phyloP scores from a whole-genome alignment of 2,329 filamentous ascomycete genomes.

The Tolypocladium nubicola region DNA sequence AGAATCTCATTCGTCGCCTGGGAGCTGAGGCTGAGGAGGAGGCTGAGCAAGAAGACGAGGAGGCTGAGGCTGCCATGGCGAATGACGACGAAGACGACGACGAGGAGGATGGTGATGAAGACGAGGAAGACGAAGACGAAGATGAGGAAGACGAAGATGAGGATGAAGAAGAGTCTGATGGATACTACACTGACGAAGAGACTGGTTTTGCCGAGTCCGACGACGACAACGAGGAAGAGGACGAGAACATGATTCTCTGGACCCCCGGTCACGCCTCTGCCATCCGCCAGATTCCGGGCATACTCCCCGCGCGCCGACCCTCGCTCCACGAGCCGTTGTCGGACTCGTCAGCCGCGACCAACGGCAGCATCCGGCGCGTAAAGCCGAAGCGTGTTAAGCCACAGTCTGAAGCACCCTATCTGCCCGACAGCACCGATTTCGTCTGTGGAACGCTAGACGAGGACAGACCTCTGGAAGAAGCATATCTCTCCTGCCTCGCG shows the following conservation, averaged over 20 bases:
- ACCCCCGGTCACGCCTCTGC: slow-evolving; percentile 32
- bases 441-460: slow-evolving; percentile 98
- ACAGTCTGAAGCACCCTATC: slow-evolving; percentile 54
- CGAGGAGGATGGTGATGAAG: slow-evolving; percentile 40
- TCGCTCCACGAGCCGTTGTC: slow-evolving; percentile 40
- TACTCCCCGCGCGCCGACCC: slow-evolving; percentile 19
- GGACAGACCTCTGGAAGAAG: slow-evolving; percentile 86
- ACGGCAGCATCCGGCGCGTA: slow-evolving; percentile 17
- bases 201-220: slow-evolving; percentile 60
- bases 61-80: slow-evolving; percentile 30
- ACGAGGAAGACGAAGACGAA: slow-evolving; percentile 32
- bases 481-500: slow-evolving; percentile 77
- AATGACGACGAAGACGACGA: slow-evolving; percentile 37
- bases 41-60: slow-evolving; percentile 63
- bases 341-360: slow-evolving; percentile 49
- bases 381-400: slow-evolving; percentile 14
- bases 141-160: slow-evolving; percentile 39
- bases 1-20: slow-evolving; percentile 76
- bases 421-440: slow-evolving; percentile 96
- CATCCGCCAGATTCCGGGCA: slow-evolving; percentile 23
- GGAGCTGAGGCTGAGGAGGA: slow-evolving; percentile 89
- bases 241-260: slow-evolving; percentile 53
- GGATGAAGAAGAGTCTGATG: slow-evolving; percentile 51
- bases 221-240: slow-evolving; percentile 53
- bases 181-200: slow-evolving; percentile 66